Base-by-base conservation (phyloP, 257 asterid genomes). In the Solanum gandarillasii region DNA sequence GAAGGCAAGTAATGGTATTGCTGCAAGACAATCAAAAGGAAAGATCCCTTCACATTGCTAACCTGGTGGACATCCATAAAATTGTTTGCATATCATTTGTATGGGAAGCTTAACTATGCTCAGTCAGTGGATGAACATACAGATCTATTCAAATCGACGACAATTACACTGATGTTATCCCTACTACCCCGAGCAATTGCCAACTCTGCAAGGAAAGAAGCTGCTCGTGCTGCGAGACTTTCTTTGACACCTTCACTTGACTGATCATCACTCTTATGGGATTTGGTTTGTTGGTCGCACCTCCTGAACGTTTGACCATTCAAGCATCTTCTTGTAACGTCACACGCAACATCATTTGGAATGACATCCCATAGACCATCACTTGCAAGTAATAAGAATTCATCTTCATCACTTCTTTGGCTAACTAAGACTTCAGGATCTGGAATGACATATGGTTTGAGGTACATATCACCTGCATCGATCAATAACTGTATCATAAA, bases 321-420 rank as follows among this genome's bases (percentile, higher is more conserved):
- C 87, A 94, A 87, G 83, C 94, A 93, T 87, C 89, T 89, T 89
- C 92, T 92, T 32, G 81, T 92, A 3, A 95, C 88, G 12, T 88
- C 90, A 87, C 98, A 94, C 2, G 97, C 98, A 0, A 91, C 14
- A 6, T 94, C 94, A 16, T 95, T 95, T 0, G 95, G 89, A 5
- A 95, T 78, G 1, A 93, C 97, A 25, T 94, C 98, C 98, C 97
- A 94, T 16, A 95, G 78, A 8, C 98, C 98, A 25, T 95, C 98
- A 21, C 96, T 94, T 14, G 92, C 97, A 13, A 95, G 86, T 86
- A 94, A 87, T 68, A 94, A 60, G 90, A 95, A 94, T 88, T 95
- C 97, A 34, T 95, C 98, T 21, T 23, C n/a, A 14, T 72, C 34
- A 1, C 60, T 90, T 46, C 92, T 83, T 5, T 85, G 70, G 70